Base-by-base conservation (phyloP, 371 early-diverging fungal species). In the Mucor saturninus region DNA sequence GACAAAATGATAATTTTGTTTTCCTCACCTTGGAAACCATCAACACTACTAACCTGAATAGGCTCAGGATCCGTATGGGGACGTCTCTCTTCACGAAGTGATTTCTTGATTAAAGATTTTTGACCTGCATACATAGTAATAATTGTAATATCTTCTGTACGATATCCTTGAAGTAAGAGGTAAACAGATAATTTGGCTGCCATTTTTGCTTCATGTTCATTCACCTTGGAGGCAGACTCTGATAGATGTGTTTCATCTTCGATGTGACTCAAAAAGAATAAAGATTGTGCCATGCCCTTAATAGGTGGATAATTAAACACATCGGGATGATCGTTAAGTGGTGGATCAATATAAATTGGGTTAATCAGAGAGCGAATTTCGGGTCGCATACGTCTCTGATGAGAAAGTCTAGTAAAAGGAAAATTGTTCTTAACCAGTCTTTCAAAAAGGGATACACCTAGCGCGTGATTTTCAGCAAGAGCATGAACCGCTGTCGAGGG, bases 1-100 rank as follows among this genome's bases (percentile, higher is more conserved):
- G 90, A 88, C 32, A 92, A 50, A 31, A 93, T 84, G 58, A 91
- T 89, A 38, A 92, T 86, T 40, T 92, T 91, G 59, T 84, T 84
- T 67, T 90, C 89, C 60, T 88, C 87, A 46, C 93, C 93, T 69
- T 94, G 91, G 59, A 88, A 94, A 5, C 90, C 90, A 72, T 92
- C 93, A 4, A 93, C 89, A 46, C 92, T 92, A 21, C 85, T 81
- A 1, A 91, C 82, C 4, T 79, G 75, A 38, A 90, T 76, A 1
- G 50, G 38, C 1, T 69, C 58, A 0, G 69, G 55, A 39, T 75
- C 78, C 2, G 77, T 45, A 30, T 68, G 63, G 0, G 55, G 45
- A 6, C 67, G 52, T 30, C 71, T 54, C 39, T 79, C 81, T 1
- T 74, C 75, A 0, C 79, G 72, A 26, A 86, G 57, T 2, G 52